phyloP scores from a whole-genome alignment of 2,329 filamentous ascomycete species.

The Fusarium torreyae region DNA sequence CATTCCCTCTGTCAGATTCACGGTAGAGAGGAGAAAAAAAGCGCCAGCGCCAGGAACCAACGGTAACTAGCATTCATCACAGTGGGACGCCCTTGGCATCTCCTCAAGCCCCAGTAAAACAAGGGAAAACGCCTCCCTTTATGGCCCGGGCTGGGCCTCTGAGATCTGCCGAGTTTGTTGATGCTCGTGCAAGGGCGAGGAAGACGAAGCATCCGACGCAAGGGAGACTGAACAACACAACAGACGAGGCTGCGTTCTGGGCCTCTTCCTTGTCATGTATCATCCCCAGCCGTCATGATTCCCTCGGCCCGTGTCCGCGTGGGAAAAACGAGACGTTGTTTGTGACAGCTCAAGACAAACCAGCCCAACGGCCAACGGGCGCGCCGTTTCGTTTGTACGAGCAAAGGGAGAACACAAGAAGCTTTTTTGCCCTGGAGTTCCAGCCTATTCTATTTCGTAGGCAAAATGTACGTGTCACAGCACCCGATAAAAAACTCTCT shows the following conservation, averaged over 20 bases:
- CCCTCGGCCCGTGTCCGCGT: conserved; percentile 2
- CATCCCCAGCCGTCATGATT: not conserved
- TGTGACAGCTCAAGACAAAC: not conserved
- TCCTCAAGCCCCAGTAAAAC: not conserved
- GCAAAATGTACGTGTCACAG: not conserved
- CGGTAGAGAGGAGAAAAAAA: not conserved
- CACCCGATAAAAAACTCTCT: not conserved
- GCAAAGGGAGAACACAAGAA: not conserved
- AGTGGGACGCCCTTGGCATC: conserved; percentile 5
- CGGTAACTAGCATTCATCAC: conserved; percentile 10
- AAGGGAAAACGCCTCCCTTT: conserved; percentile 2
- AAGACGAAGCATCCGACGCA: conserved; percentile 10
- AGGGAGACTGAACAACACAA: conserved; percentile 9
- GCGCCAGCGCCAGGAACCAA: conserved; percentile 20
- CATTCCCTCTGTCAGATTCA: not conserved
- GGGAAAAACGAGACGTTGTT: not conserved
- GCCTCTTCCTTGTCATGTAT: not conserved
- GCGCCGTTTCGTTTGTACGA: not conserved
- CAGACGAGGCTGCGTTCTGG: not conserved
- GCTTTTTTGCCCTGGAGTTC: no score
- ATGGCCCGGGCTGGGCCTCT: not conserved
- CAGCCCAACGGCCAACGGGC: not conserved
- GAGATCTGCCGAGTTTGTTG: not conserved
- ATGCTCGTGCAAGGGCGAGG: conserved; percentile 14
- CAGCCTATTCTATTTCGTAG: not conserved